These are phyloP conservation scores for Collybiopsis confluens DNA, from an alignment of 768 basidiomycete species.

Conservation along the genomic window DNA sequence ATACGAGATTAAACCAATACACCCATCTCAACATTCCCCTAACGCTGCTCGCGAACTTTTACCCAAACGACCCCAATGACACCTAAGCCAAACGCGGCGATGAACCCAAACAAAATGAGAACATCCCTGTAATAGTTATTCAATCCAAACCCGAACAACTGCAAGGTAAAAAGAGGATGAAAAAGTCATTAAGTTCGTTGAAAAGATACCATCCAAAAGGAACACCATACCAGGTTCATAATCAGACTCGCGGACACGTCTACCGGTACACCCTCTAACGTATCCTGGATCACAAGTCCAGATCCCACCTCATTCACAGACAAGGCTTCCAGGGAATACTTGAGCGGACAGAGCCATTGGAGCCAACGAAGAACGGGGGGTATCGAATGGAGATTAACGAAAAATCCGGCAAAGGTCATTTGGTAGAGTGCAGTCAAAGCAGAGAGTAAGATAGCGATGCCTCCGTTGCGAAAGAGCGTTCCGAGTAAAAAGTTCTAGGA, in stretches of 20 bases:
- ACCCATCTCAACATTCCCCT: too few relatives aligned
- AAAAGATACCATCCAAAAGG: background rate
- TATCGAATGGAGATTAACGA: conserved; percentile 80
- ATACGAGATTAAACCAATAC: too few relatives aligned
- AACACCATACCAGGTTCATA: conserved; percentile 67
- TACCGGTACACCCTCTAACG: conserved; percentile 77
- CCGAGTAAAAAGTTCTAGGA: conserved; percentile 88
- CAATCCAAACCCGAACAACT: conserved; percentile 84
- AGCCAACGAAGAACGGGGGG: conserved; percentile 93
- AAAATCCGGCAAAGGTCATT: conserved; percentile 91
- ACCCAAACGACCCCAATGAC: conserved; percentile 79
- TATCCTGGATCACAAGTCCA: conserved; percentile 80
- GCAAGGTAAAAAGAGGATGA: background rate
- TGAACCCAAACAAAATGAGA: conserved; percentile 80
- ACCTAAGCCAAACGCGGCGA: conserved; percentile 69
- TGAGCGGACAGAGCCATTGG: conserved; percentile 85
- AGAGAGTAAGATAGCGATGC: conserved; percentile 86
- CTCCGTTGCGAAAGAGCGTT: conserved; percentile 77
- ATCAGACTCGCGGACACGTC: conserved; percentile 77
- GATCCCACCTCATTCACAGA: conserved; percentile 90
- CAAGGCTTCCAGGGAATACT: conserved; percentile 80
- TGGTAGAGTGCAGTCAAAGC: conserved; percentile 73
- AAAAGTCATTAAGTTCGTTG: conserved; percentile 4
- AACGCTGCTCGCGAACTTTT: conserved; percentile 74
- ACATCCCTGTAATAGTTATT: conserved; percentile 89